Evolutionary conservation across 768 basidiomycete genomes (phyloP), one percentile per base, ranked within the genome.

Genomic region (Tylopilus intermedius): DNA sequence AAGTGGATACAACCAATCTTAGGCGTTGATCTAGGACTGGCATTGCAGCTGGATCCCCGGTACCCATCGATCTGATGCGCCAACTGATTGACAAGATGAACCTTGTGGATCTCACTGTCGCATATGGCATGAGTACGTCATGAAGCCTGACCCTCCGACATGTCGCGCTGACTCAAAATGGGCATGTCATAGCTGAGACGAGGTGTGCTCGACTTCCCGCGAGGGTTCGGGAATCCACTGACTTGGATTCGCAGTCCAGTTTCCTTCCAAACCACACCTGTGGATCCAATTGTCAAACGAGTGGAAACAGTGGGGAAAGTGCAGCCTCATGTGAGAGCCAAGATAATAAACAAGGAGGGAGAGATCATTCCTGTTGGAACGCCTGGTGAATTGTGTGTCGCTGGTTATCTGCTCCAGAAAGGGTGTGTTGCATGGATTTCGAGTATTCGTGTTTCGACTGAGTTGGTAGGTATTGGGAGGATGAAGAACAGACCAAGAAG

Each of bases 81-180:
- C 77, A 74, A 37, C 74, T 92, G 29, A 88, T 88, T 21, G 65
- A 72, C 21, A 80, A 81, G 59, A 59, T 92, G 51, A 86, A 89
- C 59, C 65, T 92, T 37, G 74, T 62, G 5, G 86, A 89, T 40
- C 67, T 92, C 38, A 90, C 90, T 0, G 84, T 80, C 52, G 88
- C 84, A 10, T 92, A 89, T 67, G 90, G 90, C 51, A 92, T 92
- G 90, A 91, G 90, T 92, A 56, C 54, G 85, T 78, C 8, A 8
- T 4, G 24, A 32, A 6, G 29, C 3, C 40, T 30, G 21, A 9
- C 18, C 5, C 9, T 38, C 0, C 32, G 29, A 30, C 5, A 11
- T 33, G 15, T 29, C 22, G 42, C n/a, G 15, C 55, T 63, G 44
- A 66, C 9, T 21, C 6, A 2, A 5, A 35, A 47, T 40, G 29